A percentile compares a stretch with the other conserved stretches of the same genome.
phyloP scores from a whole-genome alignment of 1,284 basidiomycete genomes.

The Irpex sp. region DNA sequence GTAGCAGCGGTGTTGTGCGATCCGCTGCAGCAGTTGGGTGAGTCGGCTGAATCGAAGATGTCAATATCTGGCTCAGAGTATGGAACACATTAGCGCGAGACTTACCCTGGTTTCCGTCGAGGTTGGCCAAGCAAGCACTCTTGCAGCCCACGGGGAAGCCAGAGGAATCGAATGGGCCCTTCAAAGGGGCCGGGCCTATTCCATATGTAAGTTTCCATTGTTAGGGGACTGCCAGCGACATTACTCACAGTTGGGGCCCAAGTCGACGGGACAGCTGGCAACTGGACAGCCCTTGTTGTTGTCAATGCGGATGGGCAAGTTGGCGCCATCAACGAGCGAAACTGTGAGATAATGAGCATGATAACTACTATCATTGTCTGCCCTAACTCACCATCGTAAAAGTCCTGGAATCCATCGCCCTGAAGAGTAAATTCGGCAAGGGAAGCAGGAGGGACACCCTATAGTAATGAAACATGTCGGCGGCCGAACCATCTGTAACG shows the following conservation, averaged over 20 bases:
- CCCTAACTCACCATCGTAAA: constrained; percentile 35
- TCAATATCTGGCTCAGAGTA: background rate
- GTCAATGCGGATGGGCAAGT: constrained; percentile 37
- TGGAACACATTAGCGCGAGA: background rate
- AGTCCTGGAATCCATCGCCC: constrained; percentile 28
- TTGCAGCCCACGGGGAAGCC: constrained; percentile 43
- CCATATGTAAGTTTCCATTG: background rate
- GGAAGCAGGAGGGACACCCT: constrained; percentile 41
- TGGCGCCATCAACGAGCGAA: constrained; percentile 39
- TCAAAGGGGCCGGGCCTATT: constrained; percentile 32
- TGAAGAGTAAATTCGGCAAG: constrained; percentile 42
- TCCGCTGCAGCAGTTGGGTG: constrained; percentile 44
- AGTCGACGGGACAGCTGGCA: constrained; percentile 39
- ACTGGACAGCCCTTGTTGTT: constrained; percentile 39
- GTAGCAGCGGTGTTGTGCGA: constrained; percentile 36
- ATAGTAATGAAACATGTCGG: background rate
- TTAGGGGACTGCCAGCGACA: background rate
- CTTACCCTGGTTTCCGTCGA: constrained; percentile 32
- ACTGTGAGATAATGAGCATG: constrained; percentile 18
- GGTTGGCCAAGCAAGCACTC: constrained; percentile 37
- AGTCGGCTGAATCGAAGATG: constrained; percentile 22
- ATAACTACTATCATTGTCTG: background rate
- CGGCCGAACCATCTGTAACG: background rate
- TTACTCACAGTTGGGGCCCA: constrained; percentile 33
- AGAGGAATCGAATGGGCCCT: constrained; percentile 32